A percentile compares a stretch with the other conserved stretches of the same genome.
These are phyloP conservation scores for Radiomyces spectabilis DNA, from an alignment of 192 early-diverging fungal genomes.

Conservation along the genomic window DNA sequence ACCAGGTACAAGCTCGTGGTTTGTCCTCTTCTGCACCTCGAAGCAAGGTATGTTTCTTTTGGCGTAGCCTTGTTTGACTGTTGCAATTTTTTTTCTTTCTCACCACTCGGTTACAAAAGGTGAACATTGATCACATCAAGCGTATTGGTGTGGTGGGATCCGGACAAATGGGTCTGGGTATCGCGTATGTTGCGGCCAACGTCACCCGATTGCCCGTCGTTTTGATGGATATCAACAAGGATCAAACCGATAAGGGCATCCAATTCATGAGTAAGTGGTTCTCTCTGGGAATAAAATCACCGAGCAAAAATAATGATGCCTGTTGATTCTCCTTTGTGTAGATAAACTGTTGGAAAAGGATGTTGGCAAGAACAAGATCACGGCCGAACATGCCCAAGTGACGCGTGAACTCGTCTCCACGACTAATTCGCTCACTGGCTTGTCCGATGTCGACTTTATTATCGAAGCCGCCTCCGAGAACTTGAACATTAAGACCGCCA, in stretches of 20 bases:
- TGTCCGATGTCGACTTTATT: conserved; percentile 73
- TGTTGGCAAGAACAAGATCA: conserved; percentile 79
- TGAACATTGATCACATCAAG: conserved; percentile 17
- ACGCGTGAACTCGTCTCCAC: conserved; percentile 57
- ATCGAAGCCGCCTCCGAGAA: conserved; percentile 93
- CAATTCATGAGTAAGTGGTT: conserved; percentile 73
- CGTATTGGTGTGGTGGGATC: conserved; percentile 84
- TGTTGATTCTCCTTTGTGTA: conserved; percentile 8
- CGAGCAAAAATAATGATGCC: not conserved
- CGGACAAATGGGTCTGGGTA: conserved; percentile 94
- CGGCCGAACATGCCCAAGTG: conserved; percentile 61
- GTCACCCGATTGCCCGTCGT: conserved; percentile 72
- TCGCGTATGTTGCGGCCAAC: conserved; percentile 84
- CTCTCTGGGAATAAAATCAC: not conserved
- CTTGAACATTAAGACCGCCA: conserved; percentile 67
- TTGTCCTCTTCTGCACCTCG: no score
- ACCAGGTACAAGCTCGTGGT: no score
- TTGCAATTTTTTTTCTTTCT: no score
- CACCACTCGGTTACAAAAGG: no score
- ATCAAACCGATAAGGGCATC: conserved; percentile 74
- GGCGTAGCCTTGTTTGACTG: no score
- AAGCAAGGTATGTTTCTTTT: no score
- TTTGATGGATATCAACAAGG: conserved; percentile 71
- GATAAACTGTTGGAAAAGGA: conserved; percentile 87
- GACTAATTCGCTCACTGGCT: conserved; percentile 49